phyloP scores from a whole-genome alignment of 805 yeast genomes.

The Candida ipomoeae region DNA sequence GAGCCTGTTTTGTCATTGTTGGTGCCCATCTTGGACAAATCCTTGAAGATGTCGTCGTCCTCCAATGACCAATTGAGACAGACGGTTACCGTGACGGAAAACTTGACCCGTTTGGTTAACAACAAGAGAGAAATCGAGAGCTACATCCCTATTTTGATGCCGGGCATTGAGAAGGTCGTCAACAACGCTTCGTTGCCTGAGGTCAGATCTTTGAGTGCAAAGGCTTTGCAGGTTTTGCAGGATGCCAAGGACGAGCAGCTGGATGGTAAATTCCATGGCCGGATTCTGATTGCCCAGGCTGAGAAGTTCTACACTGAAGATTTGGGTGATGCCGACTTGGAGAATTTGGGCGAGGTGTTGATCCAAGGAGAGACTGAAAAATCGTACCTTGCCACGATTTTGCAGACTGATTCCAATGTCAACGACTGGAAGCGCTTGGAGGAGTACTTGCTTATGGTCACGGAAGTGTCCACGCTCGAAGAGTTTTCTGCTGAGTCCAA shows the following conservation, averaged over 20 bases:
- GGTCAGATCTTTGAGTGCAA: constrained; percentile 87
- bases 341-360: constrained; percentile 26
- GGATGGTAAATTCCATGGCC: constrained; percentile 74
- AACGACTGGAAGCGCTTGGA: constrained; percentile 46
- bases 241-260: constrained; percentile 70
- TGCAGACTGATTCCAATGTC: constrained; percentile 41
- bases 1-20: constrained; percentile 88
- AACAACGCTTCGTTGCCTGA: constrained; percentile 93
- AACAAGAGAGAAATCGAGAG: constrained; percentile 87
- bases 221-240: constrained; percentile 76
- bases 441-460: constrained; percentile 46
- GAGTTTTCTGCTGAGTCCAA: constrained; percentile 17
- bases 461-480: constrained; percentile 16
- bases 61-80: constrained; percentile 96
- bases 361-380: constrained; percentile 27
- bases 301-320: constrained; percentile 33
- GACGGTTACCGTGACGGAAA: constrained; percentile 93
- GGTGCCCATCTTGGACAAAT: constrained; percentile 89
- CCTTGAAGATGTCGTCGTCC: constrained; percentile 79
- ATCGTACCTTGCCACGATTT: constrained; percentile 44
- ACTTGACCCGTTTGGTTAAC: constrained; percentile 91
- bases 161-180: constrained; percentile 87
- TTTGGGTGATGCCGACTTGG: constrained; percentile 12
- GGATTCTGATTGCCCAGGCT: constrained; percentile 57
- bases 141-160: constrained; percentile 79